Evolutionary conservation across 129 eudicot species (phyloP), one percentile per base, ranked within the genome.

Genomic region (Tanacetum coccineum): DNA sequence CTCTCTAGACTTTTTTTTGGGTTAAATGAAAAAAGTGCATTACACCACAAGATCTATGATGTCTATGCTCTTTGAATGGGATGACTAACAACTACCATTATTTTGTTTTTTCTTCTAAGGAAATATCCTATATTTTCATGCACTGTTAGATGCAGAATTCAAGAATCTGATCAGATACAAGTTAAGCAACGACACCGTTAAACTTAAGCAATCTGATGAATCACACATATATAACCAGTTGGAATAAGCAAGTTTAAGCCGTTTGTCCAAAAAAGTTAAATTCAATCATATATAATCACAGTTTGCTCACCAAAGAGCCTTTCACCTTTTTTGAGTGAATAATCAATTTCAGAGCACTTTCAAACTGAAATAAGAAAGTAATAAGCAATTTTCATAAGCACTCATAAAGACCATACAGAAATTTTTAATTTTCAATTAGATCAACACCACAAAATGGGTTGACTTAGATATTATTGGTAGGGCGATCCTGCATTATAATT

Each of bases 401-500:
- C 7, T 36, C 42, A 1, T 1, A 6, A 8, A 36, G 2, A 36
- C 6, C 40, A 32, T 36, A 36, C 7, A 8, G 7, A 36, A 1
- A 6, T 36, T 8, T 54, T 54, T 0, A 12, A 14, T 8, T 25
- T 54, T 42, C 21, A 9, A 40, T 55, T 68, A 8, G 2, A 6
- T 62, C 49, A 50, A 53, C 17, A 50, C 9, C 42, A 36, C 42
- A 36, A 36, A 36, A 36, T 36, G 42, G 42, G 42, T 7, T 0
- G 42, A 36, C 42, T 39, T 25, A 14, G 65, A 20, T 13, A 53
- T 3, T 54, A 39, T 64, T 9, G 9, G 76, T 52, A 72, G 63
- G 70, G 64, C 22, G 45, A 26, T 50, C 70, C 46, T 57, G 26
- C 46, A 9, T 21, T 70, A 70, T 70, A 3, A 52, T 4, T 62